Conservation (phyloP, 768 basidiomycete species). For the Podaxis pistillaris region DNA sequence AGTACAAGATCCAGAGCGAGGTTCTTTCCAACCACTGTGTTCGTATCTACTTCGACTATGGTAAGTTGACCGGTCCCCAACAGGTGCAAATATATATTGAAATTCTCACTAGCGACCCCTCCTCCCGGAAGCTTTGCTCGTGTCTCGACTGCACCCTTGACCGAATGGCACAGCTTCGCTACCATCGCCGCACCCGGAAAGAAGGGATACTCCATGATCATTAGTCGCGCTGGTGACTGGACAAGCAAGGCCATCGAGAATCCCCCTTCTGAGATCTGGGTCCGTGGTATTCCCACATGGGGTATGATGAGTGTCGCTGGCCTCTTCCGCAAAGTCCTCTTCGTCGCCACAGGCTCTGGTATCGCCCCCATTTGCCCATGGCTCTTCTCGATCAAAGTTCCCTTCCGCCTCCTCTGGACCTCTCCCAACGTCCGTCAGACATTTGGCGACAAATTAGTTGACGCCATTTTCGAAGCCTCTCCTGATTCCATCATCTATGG, state of each 20-base stretch:
- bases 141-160: slow-evolving; percentile 36
- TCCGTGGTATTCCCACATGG: slow-evolving; percentile 50
- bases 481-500: slow-evolving; percentile 37
- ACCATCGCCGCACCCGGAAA: slow-evolving; percentile 36
- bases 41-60: slow-evolving; percentile 52
- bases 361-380: slow-evolving; percentile 46
- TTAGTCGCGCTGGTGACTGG: slow-evolving; percentile 59
- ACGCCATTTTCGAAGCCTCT: slow-evolving; percentile 36
- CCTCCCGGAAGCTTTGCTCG: slow-evolving; percentile 16
- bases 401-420: slow-evolving; percentile 40
- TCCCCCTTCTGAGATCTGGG: slow-evolving; percentile 52
- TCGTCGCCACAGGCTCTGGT: slow-evolving; percentile 55
- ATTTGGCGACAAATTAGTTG: slow-evolving; percentile 38
- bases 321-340: slow-evolving; percentile 48
- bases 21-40: slow-evolving; percentile 53
- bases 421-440: slow-evolving; percentile 38
- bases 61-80: slow-evolving; percentile 33
- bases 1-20: slow-evolving; percentile 46
- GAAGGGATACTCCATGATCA: slow-evolving; percentile 49
- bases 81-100: slow-evolving; percentile 13
- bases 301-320: slow-evolving; percentile 48
- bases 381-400: slow-evolving; percentile 34
- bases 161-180: slow-evolving; percentile 53
- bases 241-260: slow-evolving; percentile 45
- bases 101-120: slow-evolving; percentile 14